Percentiles rank a stretch among this genome's conserved stretches.
phyloP scores from a whole-genome alignment of 1,284 basidiomycete genomes.

The Ganoderma sinense region DNA sequence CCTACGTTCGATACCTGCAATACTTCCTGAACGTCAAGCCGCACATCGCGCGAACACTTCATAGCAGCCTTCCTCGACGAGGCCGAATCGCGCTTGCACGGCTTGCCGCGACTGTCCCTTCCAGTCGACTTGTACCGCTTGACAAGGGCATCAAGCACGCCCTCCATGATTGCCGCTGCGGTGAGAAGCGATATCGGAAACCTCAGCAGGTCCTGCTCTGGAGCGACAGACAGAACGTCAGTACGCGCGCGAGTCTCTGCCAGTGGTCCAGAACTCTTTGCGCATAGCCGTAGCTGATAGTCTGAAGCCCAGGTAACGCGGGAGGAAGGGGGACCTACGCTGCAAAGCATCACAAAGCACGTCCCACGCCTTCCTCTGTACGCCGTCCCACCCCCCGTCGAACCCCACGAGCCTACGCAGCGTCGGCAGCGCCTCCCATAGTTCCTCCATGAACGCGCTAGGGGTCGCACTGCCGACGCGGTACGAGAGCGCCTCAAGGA shows the following conservation, averaged over 20 bases:
- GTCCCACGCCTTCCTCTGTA: constrained; percentile 57
- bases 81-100: constrained; percentile 27
- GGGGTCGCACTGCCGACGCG: constrained; percentile 60
- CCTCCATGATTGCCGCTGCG: constrained; percentile 53
- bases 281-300: not conserved
- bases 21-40: constrained; percentile 48
- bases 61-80: constrained; percentile 39
- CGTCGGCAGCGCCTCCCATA: constrained; percentile 61
- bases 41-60: constrained; percentile 46
- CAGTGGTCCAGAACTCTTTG: not conserved
- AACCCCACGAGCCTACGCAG: constrained; percentile 51
- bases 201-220: constrained; percentile 58
- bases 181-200: constrained; percentile 62
- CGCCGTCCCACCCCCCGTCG: constrained; percentile 51
- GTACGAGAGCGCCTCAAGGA: constrained; percentile 58
- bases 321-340: constrained; percentile 43
- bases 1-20: constrained; percentile 22
- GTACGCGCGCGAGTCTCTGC: not conserved
- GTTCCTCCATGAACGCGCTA: constrained; percentile 61
- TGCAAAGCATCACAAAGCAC: constrained; percentile 52
- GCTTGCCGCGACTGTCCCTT: constrained; percentile 35
- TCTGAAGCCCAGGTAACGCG: not conserved
- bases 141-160: constrained; percentile 48
- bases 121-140: constrained; percentile 40
- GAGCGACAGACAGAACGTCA: not conserved